Base-by-base conservation (phyloP, 495 filamentous ascomycete species). In the Friedmanniomyces simplex region DNA sequence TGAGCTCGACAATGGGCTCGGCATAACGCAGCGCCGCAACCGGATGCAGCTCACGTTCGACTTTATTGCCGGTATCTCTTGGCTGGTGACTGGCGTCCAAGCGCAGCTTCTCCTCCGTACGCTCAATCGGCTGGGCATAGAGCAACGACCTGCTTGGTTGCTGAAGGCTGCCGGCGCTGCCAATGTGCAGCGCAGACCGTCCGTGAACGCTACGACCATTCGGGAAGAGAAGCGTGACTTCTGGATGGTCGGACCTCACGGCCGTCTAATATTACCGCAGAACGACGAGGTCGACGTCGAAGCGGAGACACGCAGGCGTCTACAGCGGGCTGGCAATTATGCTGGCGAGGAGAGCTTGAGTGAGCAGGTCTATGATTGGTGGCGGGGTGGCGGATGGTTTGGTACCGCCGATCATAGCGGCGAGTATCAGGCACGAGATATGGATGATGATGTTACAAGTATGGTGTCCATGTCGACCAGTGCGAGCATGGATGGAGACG, bases 331-430 rank as follows among this genome's bases (percentile, higher is more conserved):
- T 6, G 62, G 51, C 11, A 57, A 51, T n/a, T 54, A 57, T 39
- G 50, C 28, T 16, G 47, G 34, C 46, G 89, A 91, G 50, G 73
- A 76, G n/a, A 79, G 81, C 45, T 70, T 96, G 5, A 84, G 87
- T 59, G 76, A 80, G 1, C 83, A 77, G 45, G 71, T 95, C 2
- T 96, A 96, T 69, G 71, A 71, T 13, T 91, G 89, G 80, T 96
- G 87, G 84, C 81, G 82, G 37, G 67, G 72, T 21, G 87, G 85
- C 20, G 89, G 87, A 28, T 88, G 86, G 68, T 95, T 86, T 83
- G 90, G 90, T 1, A 82, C 81, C 26, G 76, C 82, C 26, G 90
- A 96, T 67, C 75, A 76, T 4, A 93, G 84, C 55, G 83, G 85
- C 5, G 82, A 87, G 32, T 96, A 86, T 59, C 61, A 68, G 1